Evolutionary conservation across 352 stramenopile genomes (phyloP).

Genomic region (Pythium dissotocum): DNA sequence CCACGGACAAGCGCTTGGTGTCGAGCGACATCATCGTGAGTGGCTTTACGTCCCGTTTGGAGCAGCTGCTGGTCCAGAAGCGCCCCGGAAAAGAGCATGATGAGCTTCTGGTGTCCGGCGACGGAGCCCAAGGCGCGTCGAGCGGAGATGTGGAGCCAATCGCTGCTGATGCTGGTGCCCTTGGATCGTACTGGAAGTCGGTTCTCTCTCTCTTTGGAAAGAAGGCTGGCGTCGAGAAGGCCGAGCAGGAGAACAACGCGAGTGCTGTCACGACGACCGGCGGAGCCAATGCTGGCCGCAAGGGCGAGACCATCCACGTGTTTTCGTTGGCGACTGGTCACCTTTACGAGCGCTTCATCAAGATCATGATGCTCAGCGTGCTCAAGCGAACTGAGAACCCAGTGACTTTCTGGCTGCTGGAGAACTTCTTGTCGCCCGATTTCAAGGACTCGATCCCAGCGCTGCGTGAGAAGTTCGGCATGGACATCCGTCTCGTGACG

Average conservation of each 20-base stretch:
- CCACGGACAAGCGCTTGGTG: constrained; percentile 41
- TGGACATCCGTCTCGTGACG: constrained; percentile 98
- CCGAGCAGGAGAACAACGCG: constrained; percentile 20
- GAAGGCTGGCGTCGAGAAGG: constrained; percentile 18
- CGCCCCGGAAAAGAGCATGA: constrained; percentile 87
- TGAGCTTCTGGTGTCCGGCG: constrained; percentile 44
- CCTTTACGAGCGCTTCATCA: constrained; percentile 99
- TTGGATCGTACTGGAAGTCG: constrained; percentile 73
- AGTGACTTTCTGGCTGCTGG: constrained; percentile 99
- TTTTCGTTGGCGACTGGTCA: constrained; percentile 98
- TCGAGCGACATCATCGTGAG: constrained; percentile 55
- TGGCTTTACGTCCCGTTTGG: constrained; percentile 88
- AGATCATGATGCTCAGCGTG: constrained; percentile 99
- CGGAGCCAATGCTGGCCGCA: constrained; percentile 37
- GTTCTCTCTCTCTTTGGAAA: constrained; percentile 66
- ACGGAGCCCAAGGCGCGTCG: constrained; percentile 23
- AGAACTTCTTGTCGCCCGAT: constrained; percentile 98
- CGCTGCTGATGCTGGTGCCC: constrained; percentile 44
- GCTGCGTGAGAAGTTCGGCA: constrained; percentile 93
- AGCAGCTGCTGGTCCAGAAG: constrained; percentile 92
- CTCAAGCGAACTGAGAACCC: constrained; percentile 95
- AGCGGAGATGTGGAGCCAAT: constrained; percentile 40
- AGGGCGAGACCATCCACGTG: constrained; percentile 96
- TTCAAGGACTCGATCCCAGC: constrained; percentile 96
- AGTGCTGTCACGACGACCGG: constrained; percentile 24